Base-by-base conservation (phyloP, 169 alveolate genomes). In the Plasmodium yoelii region DNA sequence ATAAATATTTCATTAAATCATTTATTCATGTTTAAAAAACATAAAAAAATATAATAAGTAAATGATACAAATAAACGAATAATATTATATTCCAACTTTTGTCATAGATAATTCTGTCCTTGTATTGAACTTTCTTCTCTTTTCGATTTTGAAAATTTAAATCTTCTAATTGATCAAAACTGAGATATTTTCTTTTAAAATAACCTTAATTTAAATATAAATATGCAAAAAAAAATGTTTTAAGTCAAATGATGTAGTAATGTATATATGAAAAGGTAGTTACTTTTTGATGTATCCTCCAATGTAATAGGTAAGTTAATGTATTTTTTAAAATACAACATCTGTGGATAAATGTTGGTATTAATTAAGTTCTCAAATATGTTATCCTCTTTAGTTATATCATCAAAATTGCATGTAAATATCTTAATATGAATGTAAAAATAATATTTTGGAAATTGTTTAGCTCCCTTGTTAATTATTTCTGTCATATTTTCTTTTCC, bases 221-320 rank as follows among this genome's bases (percentile, higher is more conserved):
- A 24, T 1, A 59, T 3, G 28, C 18, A 70, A 60, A 63, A 10
- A 26, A 51, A 73, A 42, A 70, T 7, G 59, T 13, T 5, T 56
- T 9, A 24, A 57, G 47, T 12, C 22, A 63, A 26, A 46, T 0
- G 49, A 73, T 26, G 46, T 64, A 22, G 9, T 15, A 13, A 82
- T 53, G 44, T 57, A 63, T 49, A n/a, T 13, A 55, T 71, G 55
- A 53, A 28, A 18, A 13, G 9, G 5, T 73, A 12, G 39, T 49
- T 64, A 86, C 91, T 86, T 86, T 69, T 86, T 49, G 91, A 86
- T 70, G 34, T 70, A 44, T 70, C 91, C 69, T 86, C 91, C 69
- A 86, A 47, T 28, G 86, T 86, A 42, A 86, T 69, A 18, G 91
- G 91, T 18, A 86, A 42, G 59, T 64, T 34, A 34, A 86, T 86